Evolutionary conservation across 73 alveolate species (phyloP).

Genomic region (Durusdinium trenchii): DNA sequence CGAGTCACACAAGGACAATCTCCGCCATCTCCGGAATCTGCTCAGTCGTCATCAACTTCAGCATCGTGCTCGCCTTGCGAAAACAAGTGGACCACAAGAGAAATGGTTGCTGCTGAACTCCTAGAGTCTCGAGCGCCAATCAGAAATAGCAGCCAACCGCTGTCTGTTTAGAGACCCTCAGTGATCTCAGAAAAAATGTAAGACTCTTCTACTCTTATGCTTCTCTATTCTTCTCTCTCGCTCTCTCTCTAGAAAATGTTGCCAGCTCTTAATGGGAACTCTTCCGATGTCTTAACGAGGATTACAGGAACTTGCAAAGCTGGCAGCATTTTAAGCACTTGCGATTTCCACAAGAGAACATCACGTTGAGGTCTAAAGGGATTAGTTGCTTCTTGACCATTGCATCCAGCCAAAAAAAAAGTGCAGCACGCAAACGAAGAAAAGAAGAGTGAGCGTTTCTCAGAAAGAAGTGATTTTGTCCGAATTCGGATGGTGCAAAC

Average conservation of each 20-base stretch:
- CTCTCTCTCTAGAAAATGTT: conserved; percentile 4
- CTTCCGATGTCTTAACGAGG: neutral
- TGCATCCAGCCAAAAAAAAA: neutral
- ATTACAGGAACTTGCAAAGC: conserved; percentile 11
- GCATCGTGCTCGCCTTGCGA: conserved; percentile 7
- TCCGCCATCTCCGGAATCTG: conserved; percentile 3
- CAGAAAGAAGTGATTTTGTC: neutral
- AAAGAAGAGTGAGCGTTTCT: conserved; percentile 2
- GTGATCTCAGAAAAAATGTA: conserved; percentile 2
- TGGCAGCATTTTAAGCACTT: conserved; percentile 20
- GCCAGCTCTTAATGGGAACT: neutral
- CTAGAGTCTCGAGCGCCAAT: conserved; percentile 21
- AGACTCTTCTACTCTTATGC: neutral
- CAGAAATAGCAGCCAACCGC: conserved; percentile 22
- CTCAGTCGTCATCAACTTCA: conserved; percentile 1
- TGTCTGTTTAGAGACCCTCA: conserved; percentile 9
- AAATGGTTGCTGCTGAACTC: conserved; percentile 12
- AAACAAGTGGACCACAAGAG: conserved; percentile 29
- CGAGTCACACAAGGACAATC: conserved; percentile 26
- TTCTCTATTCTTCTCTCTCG: neutral
- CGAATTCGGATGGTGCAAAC: conserved; percentile 2
- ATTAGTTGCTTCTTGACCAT: conserved; percentile 11
- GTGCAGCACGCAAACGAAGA: conserved; percentile 18
- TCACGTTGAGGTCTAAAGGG: neutral
- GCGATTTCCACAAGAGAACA: conserved; percentile 10